Evolutionary conservation across 306 rosid species (phyloP), one percentile per base, ranked within the genome.

Genomic region (Dryas octopetala): DNA sequence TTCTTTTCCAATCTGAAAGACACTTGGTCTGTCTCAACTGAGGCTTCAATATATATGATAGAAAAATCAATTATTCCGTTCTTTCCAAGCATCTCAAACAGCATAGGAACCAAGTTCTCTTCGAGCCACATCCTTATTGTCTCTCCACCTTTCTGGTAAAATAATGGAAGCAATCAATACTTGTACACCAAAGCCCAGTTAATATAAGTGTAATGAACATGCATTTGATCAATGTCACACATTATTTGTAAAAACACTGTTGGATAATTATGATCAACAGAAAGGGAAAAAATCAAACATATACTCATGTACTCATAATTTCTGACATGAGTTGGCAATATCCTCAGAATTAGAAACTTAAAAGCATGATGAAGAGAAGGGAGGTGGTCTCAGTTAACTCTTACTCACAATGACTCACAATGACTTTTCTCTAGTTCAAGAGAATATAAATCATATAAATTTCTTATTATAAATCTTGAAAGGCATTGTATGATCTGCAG

Each of bases 121-220:
- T 73, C 76, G 17, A 73, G 68, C 76, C 76, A 73, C 76, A 73
- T 73, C 68, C 76, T 59, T 58, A 73, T 59, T 73, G 32, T 73
- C 67, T 73, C 76, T 46, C 76, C 76, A 14, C 76, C 76, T 46
- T 14, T 73, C 76, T 73, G 76, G 17, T 58, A 45, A 60, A 72
- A 40, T 59, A 15, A 57, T 6, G 19, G 45, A 47, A 57, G 19
- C 43, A 71, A 57, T 71, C 75, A 44, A 55, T n/a, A 68, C 11
- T 41, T 12, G 23, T 55, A 26, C 41, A 17, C 19, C 52, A n/a
- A 43, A 48, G 51, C 52, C 5, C 52, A 17, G 43, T 44, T 53
- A 71, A n/a, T 26, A 57, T 19, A 17, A 17, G 28, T 6, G 28
- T 28, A n/a, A n/a, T n/a, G 28, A 16, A 55, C 49, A 71, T 55